Percentiles rank a stretch among this genome's conserved stretches.
These are phyloP conservation scores for Phlegmacium glaucopus DNA, from an alignment of 768 basidiomycete species.

Conservation along the genomic window DNA sequence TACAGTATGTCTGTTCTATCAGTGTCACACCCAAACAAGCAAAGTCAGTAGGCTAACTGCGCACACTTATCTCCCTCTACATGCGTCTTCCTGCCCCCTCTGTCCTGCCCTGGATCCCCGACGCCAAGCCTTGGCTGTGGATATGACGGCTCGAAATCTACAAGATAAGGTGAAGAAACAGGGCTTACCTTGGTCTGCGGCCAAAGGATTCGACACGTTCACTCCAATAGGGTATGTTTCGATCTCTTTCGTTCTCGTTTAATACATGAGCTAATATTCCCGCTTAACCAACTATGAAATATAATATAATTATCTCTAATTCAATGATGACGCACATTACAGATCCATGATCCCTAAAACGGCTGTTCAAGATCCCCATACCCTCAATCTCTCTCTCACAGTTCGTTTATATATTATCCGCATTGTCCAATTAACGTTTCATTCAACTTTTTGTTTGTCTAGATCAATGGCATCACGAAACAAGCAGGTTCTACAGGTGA, in stretches of 20 bases:
- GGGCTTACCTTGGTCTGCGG: constrained; percentile 96
- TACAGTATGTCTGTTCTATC: constrained; percentile 63
- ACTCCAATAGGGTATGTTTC: constrained; percentile 76
- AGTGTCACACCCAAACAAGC: not conserved
- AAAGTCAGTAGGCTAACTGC: not conserved
- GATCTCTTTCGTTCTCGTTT: constrained; percentile 5
- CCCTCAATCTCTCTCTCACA: constrained; percentile 75
- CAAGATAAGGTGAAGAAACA: constrained; percentile 91
- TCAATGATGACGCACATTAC: not conserved
- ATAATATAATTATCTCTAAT: not conserved
- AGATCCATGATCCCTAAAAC: constrained; percentile 83
- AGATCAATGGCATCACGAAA: constrained; percentile 83
- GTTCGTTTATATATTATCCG: constrained; percentile 28
- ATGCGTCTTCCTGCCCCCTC: not conserved
- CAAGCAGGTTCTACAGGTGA: constrained; percentile 84
- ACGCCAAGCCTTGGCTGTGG: constrained; percentile 81
- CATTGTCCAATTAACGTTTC: not conserved
- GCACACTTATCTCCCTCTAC: too few relatives aligned
- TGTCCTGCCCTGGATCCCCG: constrained; percentile 1
- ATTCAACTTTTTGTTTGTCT: not conserved
- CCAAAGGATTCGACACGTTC: constrained; percentile 97
- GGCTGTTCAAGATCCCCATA: constrained; percentile 64
- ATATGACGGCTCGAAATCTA: constrained; percentile 95
- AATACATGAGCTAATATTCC: not conserved
- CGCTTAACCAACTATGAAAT: not conserved